Evolutionary conservation across 345 rosid genomes (phyloP).

Genomic region (Odontarrhena argentea): DNA sequence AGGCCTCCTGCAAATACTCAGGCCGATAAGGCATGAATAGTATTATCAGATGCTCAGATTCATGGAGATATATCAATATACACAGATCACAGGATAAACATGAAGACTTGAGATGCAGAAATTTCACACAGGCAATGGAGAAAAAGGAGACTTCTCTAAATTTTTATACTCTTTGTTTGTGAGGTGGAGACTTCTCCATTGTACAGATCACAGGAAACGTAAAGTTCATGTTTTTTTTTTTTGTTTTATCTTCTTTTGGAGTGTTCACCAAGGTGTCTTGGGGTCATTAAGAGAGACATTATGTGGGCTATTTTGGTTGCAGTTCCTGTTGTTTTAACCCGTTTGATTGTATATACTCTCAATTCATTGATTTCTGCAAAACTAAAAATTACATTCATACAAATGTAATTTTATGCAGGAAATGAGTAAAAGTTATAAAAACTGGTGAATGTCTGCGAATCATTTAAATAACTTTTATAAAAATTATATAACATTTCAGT

Average conservation of each 20-base stretch:
- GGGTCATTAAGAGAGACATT: not conserved
- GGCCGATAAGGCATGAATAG: conserved; percentile 5
- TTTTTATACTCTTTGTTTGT: conserved; percentile 12
- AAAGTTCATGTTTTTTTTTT: not conserved
- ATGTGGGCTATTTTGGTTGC: conserved; percentile 17
- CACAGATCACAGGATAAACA: conserved; percentile 9
- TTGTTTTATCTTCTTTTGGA: not conserved
- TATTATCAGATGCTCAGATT: conserved; percentile 18
- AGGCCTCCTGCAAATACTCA: conserved; percentile 32
- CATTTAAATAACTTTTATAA: too few relatives aligned
- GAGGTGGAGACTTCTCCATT: conserved; percentile 28
- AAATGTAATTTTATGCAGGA: not conserved
- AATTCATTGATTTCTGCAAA: conserved; percentile 21
- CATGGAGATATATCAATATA: not conserved
- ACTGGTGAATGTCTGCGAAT: too few relatives aligned
- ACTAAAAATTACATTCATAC: not conserved
- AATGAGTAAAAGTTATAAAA: too few relatives aligned
- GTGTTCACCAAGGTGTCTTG: conserved; percentile 13
- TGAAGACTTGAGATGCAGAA: conserved; percentile 25
- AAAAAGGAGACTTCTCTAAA: not conserved
- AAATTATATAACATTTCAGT: too few relatives aligned
- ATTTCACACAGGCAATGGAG: conserved; percentile 6
- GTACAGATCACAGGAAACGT: conserved; percentile 30
- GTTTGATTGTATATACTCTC: conserved; percentile 28
- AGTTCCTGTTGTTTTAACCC: conserved; percentile 7